Conservation (phyloP, 495 filamentous ascomycete genomes). For the Neurospora hispaniola region DNA sequence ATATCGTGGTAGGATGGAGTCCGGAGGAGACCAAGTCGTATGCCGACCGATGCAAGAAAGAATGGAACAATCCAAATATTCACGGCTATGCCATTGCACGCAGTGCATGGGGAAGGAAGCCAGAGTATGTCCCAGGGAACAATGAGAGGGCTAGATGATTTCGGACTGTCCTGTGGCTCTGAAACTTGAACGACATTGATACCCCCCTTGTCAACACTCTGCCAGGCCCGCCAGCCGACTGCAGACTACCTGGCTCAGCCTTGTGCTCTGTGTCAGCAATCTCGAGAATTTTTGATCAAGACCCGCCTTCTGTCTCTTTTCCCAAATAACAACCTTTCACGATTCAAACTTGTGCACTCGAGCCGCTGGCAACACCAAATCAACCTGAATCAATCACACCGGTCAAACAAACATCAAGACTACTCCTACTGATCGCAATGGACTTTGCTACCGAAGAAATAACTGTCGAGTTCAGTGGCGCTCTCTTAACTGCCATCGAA, state of each 20-base stretch:
- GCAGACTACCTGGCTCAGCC: not conserved
- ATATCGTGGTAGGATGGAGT: not conserved
- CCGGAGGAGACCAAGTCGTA: not conserved
- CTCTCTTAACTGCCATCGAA: not conserved
- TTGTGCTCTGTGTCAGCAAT: not conserved
- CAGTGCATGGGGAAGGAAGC: not conserved
- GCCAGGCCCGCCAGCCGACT: not conserved
- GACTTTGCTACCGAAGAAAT: not conserved
- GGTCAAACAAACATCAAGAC: not conserved
- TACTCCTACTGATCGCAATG: not conserved
- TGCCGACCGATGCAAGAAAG: not conserved
- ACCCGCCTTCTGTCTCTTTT: not conserved
- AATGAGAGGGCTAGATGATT: not conserved
- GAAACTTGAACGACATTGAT: not conserved
- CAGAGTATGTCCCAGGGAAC: not conserved
- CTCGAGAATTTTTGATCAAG: not conserved
- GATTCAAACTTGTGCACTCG: not conserved
- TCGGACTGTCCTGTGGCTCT: not conserved
- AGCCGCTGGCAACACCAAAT: not conserved
- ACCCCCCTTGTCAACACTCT: not conserved
- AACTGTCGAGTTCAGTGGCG: not conserved
- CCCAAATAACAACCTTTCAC: not conserved
- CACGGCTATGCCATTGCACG: not conserved
- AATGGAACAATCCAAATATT: not conserved
- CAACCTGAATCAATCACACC: not conserved